A percentile compares a stretch with the other conserved stretches of the same genome.
Evolutionary conservation across 192 early-diverging fungal species (phyloP).

Genomic region (Diversispora epigaea): DNA sequence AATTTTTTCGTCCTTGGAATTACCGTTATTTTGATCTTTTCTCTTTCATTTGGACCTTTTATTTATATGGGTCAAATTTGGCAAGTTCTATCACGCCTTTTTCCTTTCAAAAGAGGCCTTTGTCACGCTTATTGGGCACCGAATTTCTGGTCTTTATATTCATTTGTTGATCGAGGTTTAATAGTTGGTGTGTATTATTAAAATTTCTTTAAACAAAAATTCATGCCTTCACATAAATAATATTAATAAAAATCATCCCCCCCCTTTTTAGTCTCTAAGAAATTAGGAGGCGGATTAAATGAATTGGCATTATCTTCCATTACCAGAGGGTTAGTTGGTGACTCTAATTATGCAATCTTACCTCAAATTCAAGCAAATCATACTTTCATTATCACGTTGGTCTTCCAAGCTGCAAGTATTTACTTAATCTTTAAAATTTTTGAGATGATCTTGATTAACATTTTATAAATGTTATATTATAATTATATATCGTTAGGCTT

Average conservation of each 20-base stretch:
- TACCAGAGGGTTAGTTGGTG: conserved; percentile 91
- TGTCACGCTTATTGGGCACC: conserved; percentile 97
- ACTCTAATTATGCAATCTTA: conserved; percentile 78
- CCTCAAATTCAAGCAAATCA: conserved; percentile 66
- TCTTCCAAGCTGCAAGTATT: conserved; percentile 62
- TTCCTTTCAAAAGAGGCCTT: conserved; percentile 96
- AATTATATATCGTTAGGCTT: conserved; percentile 22
- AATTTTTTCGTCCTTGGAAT: conserved; percentile 65
- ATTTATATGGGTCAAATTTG: conserved; percentile 64
- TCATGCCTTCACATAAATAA: neutral
- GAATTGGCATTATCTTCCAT: conserved; percentile 54
- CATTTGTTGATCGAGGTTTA: conserved; percentile 72
- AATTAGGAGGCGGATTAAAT: conserved; percentile 43
- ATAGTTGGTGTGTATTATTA: conserved; percentile 49
- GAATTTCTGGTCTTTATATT: conserved; percentile 96
- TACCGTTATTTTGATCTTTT: conserved; percentile 68
- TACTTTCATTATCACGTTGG: conserved; percentile 73
- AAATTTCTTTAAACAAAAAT: neutral
- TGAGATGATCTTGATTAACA: neutral
- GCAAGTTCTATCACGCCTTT: conserved; percentile 78
- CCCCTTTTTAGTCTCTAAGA: conserved; percentile 38
- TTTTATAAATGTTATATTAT: too few species aligned
- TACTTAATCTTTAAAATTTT: neutral
- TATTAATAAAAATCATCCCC: neutral
- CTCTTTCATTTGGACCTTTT: conserved; percentile 83